These are phyloP conservation scores for Carnegiea gigantea DNA, from an alignment of 179 eudicot genomes.

Conservation along the genomic window DNA sequence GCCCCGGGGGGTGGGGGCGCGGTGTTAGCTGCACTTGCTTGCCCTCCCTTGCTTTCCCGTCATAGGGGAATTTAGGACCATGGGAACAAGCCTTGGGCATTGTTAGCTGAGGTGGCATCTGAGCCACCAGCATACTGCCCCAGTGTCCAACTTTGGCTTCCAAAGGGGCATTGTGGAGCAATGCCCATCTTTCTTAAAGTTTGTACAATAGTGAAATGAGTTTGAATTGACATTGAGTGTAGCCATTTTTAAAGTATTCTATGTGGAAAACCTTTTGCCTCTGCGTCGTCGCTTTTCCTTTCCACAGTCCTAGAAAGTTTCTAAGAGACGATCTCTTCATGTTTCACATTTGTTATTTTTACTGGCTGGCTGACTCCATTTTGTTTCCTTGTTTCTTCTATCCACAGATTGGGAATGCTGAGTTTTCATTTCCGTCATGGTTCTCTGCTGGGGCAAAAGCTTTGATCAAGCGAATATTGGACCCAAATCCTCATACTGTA, in stretches of 20 bases:
- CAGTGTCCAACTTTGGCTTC: no score
- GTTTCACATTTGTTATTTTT: not conserved
- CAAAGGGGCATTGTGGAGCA: not conserved
- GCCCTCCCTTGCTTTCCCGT: no score
- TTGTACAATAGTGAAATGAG: not conserved
- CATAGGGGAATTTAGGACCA: no score
- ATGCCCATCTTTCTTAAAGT: not conserved
- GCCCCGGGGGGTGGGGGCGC: no score
- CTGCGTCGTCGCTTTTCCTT: no score
- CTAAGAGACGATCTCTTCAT: not conserved
- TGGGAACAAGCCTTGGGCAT: no score
- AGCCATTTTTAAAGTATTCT: not conserved
- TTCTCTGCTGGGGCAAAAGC: slow-evolving; percentile 83
- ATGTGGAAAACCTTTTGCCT: no score
- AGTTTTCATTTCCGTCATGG: slow-evolving; percentile 86
- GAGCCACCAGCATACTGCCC: no score
- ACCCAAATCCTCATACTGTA: slow-evolving; percentile 91
- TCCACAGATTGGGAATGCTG: slow-evolving; percentile 75
- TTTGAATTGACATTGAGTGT: not conserved
- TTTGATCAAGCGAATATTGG: slow-evolving; percentile 71
- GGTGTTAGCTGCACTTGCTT: no score
- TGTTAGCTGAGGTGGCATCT: no score
- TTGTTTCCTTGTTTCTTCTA: slow-evolving; percentile 4
- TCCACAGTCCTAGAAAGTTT: no score
- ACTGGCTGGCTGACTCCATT: not conserved